phyloP scores from a whole-genome alignment of 805 yeast genomes.

The Clavispora vitiphila region DNA sequence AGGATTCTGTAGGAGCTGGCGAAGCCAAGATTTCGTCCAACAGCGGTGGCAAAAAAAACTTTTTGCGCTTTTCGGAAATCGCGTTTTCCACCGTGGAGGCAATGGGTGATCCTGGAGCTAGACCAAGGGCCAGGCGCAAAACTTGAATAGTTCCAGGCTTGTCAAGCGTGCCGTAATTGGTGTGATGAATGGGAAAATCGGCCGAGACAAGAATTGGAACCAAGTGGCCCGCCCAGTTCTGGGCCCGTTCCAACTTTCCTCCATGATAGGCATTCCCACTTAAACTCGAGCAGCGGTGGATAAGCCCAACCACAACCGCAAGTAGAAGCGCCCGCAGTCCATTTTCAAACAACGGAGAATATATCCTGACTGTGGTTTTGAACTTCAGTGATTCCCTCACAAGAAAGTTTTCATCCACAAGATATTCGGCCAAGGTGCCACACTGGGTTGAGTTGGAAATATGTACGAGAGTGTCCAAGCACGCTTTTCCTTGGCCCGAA shows the following conservation, averaged over 20 bases:
- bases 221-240: not conserved
- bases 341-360: not conserved
- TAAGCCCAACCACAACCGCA: not conserved
- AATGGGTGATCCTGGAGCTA: not conserved
- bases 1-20: not conserved
- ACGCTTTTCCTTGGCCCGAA: not conserved
- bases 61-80: not conserved
- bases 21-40: constrained; percentile 1
- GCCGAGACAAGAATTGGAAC: not conserved
- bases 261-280: not conserved
- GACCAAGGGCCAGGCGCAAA: not conserved
- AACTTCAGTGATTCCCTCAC: not conserved
- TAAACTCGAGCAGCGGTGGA: not conserved
- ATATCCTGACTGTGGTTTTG: not conserved
- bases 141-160: not conserved
- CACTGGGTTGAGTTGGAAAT: not conserved
- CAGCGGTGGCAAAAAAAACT: constrained; percentile 1
- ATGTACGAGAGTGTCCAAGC: not conserved
- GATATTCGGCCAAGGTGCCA: not conserved
- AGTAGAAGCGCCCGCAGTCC: not conserved
- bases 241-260: not conserved
- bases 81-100: not conserved
- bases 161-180: not conserved
- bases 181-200: not conserved
- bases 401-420: not conserved